These are phyloP conservation scores for Quercus dentata DNA, from an alignment of 306 rosid species.

Conservation along the genomic window DNA sequence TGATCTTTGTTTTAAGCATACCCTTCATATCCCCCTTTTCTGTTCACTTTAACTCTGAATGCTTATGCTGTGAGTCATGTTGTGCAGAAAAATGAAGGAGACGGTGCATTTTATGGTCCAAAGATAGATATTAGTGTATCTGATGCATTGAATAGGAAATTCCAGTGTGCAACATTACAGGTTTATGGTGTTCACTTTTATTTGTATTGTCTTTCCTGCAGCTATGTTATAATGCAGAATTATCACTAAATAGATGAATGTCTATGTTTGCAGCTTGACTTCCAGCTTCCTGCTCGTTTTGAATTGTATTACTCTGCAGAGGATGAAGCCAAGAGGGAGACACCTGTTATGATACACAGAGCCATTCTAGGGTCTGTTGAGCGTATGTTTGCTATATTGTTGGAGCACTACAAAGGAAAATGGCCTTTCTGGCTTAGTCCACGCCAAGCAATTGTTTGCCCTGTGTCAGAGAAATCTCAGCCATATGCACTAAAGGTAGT, in stretches of 20 bases:
- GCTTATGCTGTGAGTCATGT: constrained; percentile 24
- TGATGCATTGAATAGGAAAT: constrained; percentile 83
- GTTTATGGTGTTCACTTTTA: constrained; percentile 32
- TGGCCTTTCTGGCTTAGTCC: constrained; percentile 99
- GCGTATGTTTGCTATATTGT: constrained; percentile 87
- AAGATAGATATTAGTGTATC: constrained; percentile 92
- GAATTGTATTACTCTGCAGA: constrained; percentile 88
- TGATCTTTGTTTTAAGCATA: background rate
- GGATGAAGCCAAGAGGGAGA: constrained; percentile 89
- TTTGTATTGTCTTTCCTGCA: background rate
- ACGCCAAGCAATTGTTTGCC: constrained; percentile 92
- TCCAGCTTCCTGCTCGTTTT: constrained; percentile 90
- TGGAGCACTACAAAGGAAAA: constrained; percentile 95
- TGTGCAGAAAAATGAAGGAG: constrained; percentile 80
- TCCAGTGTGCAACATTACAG: constrained; percentile 96
- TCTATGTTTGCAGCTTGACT: constrained; percentile 75
- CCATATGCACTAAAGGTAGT: constrained; percentile 67
- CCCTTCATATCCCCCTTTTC: constrained; percentile 4
- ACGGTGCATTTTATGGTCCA: constrained; percentile 96
- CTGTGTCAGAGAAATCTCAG: constrained; percentile 85
- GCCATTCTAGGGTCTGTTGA: constrained; percentile 92
- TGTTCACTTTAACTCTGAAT: constrained; percentile 9
- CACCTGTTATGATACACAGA: constrained; percentile 94
- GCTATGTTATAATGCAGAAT: constrained; percentile 6
- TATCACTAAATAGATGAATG: constrained; percentile 14